Evolutionary conservation across 768 basidiomycete genomes (phyloP).

Genomic region (Amanita pallidorosea): DNA sequence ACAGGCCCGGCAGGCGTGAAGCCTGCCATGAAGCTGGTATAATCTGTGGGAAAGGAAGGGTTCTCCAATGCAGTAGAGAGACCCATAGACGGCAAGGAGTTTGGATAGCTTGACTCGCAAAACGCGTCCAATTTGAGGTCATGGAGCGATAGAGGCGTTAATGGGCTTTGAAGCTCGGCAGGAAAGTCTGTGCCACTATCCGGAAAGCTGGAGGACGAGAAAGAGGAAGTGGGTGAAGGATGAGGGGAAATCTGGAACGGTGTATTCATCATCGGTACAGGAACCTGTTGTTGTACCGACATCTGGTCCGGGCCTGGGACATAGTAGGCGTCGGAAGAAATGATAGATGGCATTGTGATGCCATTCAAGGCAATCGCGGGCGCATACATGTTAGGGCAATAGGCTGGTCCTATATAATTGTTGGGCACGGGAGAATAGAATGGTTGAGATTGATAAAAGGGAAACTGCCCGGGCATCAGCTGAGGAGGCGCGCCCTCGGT

Average conservation of each 20-base stretch:
- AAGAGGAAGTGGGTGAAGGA: background rate
- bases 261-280: background rate
- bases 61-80: background rate
- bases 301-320: background rate
- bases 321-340: background rate
- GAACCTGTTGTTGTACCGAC: background rate
- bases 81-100: background rate
- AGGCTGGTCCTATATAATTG: too few species aligned
- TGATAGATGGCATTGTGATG: too few species aligned
- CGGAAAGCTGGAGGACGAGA: background rate
- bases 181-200: background rate
- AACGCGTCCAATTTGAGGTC: background rate
- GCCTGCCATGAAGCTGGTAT: background rate
- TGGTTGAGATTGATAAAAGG: too few species aligned
- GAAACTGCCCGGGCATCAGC: too few species aligned
- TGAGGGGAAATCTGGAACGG: background rate
- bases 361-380: background rate
- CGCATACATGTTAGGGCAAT: too few species aligned
- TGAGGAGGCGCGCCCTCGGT: too few species aligned
- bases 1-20: background rate
- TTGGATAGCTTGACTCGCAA: background rate
- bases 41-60: background rate
- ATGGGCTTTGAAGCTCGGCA: background rate
- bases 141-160: background rate
- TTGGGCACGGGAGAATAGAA: too few species aligned